Conservation (phyloP, 2,329 filamentous ascomycete genomes). For the Colletotrichum nymphaeae region DNA sequence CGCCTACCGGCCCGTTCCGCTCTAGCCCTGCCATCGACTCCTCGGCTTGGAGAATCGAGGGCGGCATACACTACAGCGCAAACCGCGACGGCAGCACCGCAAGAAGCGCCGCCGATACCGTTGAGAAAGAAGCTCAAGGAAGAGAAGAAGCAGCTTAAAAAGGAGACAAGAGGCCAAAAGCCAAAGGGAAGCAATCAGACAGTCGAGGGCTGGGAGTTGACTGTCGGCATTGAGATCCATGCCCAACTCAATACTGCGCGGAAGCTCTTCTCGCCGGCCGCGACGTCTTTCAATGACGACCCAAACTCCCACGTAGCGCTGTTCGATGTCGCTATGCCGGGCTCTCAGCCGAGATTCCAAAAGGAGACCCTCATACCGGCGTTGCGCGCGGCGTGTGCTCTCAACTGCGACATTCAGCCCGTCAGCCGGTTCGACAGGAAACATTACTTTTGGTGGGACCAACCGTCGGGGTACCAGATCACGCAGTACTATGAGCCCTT, state of each 20-base stretch:
- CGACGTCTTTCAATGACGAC: conserved; percentile 71
- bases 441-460: conserved; percentile 99
- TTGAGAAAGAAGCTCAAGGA: conserved; percentile 80
- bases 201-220: conserved; percentile 85
- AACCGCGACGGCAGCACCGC: conserved; percentile 37
- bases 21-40: conserved; percentile 19
- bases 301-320: conserved; percentile 90
- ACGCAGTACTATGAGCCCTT: conserved; percentile 91
- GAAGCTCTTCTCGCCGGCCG: conserved; percentile 88
- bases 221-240: conserved; percentile 96
- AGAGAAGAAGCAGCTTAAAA: conserved; percentile 76
- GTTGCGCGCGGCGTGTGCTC: conserved; percentile 86
- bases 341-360: conserved; percentile 89
- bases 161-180: conserved; percentile 64
- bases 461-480: conserved; percentile 96
- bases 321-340: conserved; percentile 91
- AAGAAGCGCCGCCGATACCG: conserved; percentile 52
- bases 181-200: conserved; percentile 61
- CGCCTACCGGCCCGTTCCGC: conserved; percentile 30
- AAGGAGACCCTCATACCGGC: conserved; percentile 86
- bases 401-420: conserved; percentile 82
- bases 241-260: conserved; percentile 89
- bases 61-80: conserved; percentile 42
- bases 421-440: conserved; percentile 93
- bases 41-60: neutral